phyloP scores from a whole-genome alignment of 257 asterid genomes.

The Forsythia suspensa region DNA sequence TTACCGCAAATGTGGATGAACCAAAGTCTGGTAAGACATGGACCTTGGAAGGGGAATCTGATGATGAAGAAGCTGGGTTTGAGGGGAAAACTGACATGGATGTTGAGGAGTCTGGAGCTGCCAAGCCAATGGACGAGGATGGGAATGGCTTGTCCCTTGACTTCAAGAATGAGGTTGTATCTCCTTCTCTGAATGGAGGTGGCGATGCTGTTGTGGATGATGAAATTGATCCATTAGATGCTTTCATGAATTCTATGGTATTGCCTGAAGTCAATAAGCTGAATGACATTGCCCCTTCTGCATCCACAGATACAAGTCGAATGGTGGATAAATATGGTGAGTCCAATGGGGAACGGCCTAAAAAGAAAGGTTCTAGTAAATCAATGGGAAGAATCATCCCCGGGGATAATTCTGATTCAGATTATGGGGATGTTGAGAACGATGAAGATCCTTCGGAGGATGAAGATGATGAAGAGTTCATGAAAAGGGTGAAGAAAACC shows the following conservation, averaged over 20 bases:
- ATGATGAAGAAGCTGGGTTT: conserved; percentile 71
- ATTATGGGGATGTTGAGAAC: conserved; percentile 53
- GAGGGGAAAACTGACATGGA: conserved; percentile 53
- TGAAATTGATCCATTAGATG: conserved; percentile 88
- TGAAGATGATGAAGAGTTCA: conserved; percentile 84
- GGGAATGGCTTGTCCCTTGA: conserved; percentile 38
- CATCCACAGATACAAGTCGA: conserved; percentile 35
- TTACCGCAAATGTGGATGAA: conserved; percentile 41
- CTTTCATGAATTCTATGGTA: conserved; percentile 80
- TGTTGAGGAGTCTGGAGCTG: conserved; percentile 43
- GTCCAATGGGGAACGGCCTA: conserved; percentile 29
- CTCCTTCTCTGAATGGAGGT: conserved; percentile 41
- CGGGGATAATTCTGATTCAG: conserved; percentile 82
- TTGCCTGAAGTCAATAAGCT: conserved; percentile 90
- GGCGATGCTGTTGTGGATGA: conserved; percentile 47
- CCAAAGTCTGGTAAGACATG: conserved; percentile 73
- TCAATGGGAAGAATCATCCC: conserved; percentile 77
- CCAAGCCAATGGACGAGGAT: conserved; percentile 33
- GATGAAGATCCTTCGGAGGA: conserved; percentile 69
- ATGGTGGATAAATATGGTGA: conserved; percentile 43
- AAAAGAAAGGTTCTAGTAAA: conserved; percentile 40
- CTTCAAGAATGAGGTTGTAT: conserved; percentile 32
- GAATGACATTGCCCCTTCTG: conserved; percentile 34
- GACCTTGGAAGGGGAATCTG: conserved; percentile 91
- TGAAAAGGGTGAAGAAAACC: conserved; percentile 88